Conservation (phyloP, 164 flowering plant genomes). For the Aristolochia contorta region DNA sequence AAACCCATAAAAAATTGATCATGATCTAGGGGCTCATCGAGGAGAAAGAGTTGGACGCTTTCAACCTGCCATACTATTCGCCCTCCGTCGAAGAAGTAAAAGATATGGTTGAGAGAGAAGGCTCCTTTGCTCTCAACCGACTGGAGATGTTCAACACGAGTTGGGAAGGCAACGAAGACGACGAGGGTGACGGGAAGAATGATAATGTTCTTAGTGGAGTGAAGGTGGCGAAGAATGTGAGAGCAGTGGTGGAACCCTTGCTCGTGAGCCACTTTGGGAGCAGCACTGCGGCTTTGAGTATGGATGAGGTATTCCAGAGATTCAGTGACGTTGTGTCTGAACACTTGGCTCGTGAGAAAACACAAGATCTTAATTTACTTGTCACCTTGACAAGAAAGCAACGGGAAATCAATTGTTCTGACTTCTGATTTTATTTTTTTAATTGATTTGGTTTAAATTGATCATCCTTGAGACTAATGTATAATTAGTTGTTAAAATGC, state of each 20-base stretch:
- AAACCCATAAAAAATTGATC: neutral
- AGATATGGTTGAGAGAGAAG: constrained; percentile 27
- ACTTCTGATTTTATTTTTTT: too few species aligned
- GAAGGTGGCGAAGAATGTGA: constrained; percentile 25
- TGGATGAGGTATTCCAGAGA: constrained; percentile 44
- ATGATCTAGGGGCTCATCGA: constrained; percentile 38
- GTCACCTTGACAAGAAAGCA: neutral
- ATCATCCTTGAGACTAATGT: too few species aligned
- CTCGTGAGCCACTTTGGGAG: constrained; percentile 56
- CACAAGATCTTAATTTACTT: neutral
- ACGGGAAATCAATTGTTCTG: neutral
- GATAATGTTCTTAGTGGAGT: neutral
- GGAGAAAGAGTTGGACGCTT: constrained; percentile 33
- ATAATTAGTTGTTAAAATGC: too few species aligned
- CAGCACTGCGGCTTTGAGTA: constrained; percentile 14
- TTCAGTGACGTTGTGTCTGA: constrained; percentile 48
- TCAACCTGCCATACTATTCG: constrained; percentile 44
- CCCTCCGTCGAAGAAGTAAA: constrained; percentile 40
- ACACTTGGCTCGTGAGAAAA: constrained; percentile 19
- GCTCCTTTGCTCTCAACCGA: constrained; percentile 30
- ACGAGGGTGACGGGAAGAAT: neutral
- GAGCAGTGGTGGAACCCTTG: constrained; percentile 57
- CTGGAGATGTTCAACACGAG: constrained; percentile 15
- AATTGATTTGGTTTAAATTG: too few species aligned
- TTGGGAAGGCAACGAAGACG: constrained; percentile 16